Evolutionary conservation across 345 rosid species (phyloP), one percentile per base, ranked within the genome.

Genomic region (Zanthoxylum bungeanum): DNA sequence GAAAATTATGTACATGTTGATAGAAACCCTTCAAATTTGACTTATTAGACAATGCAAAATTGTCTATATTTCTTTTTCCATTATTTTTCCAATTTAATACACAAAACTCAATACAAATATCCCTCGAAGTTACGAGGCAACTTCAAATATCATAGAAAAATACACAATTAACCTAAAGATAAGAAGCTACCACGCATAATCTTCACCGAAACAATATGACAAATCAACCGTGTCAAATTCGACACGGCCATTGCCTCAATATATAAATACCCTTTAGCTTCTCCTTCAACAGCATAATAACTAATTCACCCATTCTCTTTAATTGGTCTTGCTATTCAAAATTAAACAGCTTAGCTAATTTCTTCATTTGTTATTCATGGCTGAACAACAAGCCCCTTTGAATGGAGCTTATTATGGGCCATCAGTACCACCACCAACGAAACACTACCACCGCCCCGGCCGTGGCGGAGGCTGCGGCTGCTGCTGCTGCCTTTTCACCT

Each of bases 331-430:
- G n/a, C 30, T 28, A n/a, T 33, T 9, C 5, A 56, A 27, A 56
- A 25, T 10, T n/a, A n/a, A n/a, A n/a, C n/a, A n/a, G n/a, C n/a
- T n/a, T n/a, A n/a, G 1, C 31, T 11, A 7, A 1, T 7, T 27
- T 2, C 33, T 8, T 65, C 66, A 49, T 16, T 33, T 21, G 75
- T 31, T 34, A 47, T n/a, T 19, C 33, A 89, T 90, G 95, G 79
- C 80, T 8, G 95, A 88, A 24, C 81, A 86, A 14, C 85, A 86
- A 80, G 66, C 78, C 22, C 80, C 66, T 1, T 46, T 91, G n/a
- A 88, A 82, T 74, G 97, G 92, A 0, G 90, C 93, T 72, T 88
- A 84, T 44, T 85, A 91, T 64, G 97, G 97, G 4, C 89, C 93
- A 21, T 66, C 88, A 5, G 59, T 91, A 69, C 92, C 92, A 49